These are phyloP conservation scores for Colletotrichum spaethianum DNA, from an alignment of 2,329 filamentous ascomycete species.

Conservation along the genomic window DNA sequence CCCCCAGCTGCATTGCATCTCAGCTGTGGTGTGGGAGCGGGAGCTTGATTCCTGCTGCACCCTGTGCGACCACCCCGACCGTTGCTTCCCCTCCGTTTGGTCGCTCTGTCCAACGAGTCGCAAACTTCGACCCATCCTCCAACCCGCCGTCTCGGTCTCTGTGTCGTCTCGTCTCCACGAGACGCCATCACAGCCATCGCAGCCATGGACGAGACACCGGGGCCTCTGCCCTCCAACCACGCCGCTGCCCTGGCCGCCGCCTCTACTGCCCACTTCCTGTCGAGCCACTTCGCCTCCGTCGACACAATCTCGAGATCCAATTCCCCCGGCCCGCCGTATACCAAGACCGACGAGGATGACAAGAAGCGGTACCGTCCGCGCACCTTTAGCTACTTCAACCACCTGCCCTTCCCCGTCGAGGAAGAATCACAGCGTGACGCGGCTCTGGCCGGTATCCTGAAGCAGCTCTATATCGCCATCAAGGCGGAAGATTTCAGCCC, in stretches of 20 bases:
- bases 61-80: constrained; percentile 15
- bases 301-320: constrained; percentile 88
- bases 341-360: constrained; percentile 64
- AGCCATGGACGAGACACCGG: constrained; percentile 51
- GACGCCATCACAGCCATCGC: background rate
- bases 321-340: constrained; percentile 79
- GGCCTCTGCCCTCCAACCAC: constrained; percentile 53
- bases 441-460: constrained; percentile 89
- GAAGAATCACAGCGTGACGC: constrained; percentile 82
- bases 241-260: constrained; percentile 49
- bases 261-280: constrained; percentile 55
- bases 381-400: constrained; percentile 92
- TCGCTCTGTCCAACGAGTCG: constrained; percentile 15
- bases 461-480: constrained; percentile 92
- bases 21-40: constrained; percentile 31
- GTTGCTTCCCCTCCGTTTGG: constrained; percentile 30
- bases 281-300: constrained; percentile 59
- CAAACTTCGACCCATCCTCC: background rate
- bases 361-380: constrained; percentile 83
- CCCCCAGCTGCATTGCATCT: constrained; percentile 11
- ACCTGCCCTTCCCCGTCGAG: constrained; percentile 91
- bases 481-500: constrained; percentile 94
- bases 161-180: background rate
- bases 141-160: background rate
- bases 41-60: constrained; percentile 33